phyloP scores from a whole-genome alignment of 768 basidiomycete species.

The Daedaleopsis sinensis region DNA sequence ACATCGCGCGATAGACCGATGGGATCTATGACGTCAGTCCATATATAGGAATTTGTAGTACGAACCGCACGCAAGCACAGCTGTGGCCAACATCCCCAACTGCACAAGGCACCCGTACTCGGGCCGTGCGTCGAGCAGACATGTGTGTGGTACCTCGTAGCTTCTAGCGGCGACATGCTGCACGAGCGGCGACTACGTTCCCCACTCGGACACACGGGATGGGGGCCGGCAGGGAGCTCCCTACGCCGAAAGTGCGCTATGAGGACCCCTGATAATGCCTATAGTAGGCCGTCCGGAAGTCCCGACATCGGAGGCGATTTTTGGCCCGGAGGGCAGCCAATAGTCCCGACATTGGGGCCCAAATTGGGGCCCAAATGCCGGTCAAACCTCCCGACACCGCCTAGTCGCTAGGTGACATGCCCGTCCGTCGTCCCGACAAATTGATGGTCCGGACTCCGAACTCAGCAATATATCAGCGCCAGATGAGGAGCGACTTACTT shows the following conservation, averaged over 20 bases:
- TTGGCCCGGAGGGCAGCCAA: too few relatives aligned
- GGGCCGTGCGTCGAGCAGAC: not conserved
- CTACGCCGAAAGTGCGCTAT: not conserved
- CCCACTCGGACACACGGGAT: not conserved
- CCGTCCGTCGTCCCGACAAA: too few relatives aligned
- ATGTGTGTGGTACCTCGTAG: not conserved
- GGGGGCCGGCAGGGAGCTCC: not conserved
- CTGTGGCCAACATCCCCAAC: not conserved
- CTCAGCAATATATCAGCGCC: too few relatives aligned
- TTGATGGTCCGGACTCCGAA: too few relatives aligned
- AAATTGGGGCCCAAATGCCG: too few relatives aligned
- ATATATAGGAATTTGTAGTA: slow-evolving; percentile 2
- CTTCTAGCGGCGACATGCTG: not conserved
- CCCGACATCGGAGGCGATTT: too few relatives aligned
- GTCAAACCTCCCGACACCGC: too few relatives aligned
- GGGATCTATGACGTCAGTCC: not conserved
- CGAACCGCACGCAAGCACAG: not conserved
- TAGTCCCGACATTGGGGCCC: too few relatives aligned
- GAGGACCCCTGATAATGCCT: too few relatives aligned
- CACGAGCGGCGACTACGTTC: not conserved
- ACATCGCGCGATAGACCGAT: not conserved
- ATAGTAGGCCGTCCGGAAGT: too few relatives aligned
- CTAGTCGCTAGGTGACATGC: too few relatives aligned
- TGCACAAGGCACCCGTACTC: not conserved
- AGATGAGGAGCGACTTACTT: too few relatives aligned